These are phyloP conservation scores for Coix lacrymajobi DNA, from an alignment of 176 grass and related monocot species.

Conservation along the genomic window DNA sequence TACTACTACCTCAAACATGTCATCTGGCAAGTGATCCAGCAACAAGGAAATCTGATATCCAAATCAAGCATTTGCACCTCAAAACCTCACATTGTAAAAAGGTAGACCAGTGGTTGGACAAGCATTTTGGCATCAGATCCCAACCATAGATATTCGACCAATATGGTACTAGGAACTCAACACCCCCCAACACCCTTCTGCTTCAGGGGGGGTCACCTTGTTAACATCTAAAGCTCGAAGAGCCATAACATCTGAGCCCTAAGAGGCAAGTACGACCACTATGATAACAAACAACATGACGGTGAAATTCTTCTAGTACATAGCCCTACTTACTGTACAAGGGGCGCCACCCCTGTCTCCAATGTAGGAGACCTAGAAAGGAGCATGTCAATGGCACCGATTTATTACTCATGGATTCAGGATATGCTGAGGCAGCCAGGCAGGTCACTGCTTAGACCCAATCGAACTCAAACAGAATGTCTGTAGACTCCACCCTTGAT, in stretches of 20 bases:
- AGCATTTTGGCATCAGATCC: constrained; percentile 7
- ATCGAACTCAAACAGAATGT: constrained; percentile 35
- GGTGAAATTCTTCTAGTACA: constrained; percentile 6
- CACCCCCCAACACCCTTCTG: background rate
- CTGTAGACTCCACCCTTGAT: constrained; percentile 17
- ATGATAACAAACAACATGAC: constrained; percentile 2
- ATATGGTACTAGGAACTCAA: constrained; percentile 2
- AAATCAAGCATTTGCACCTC: background rate
- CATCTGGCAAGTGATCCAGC: background rate
- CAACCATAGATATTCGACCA: background rate
- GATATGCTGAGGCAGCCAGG: background rate
- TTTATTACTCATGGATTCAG: constrained; percentile 22
- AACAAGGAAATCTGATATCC: background rate
- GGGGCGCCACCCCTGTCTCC: constrained; percentile 14
- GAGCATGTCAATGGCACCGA: background rate
- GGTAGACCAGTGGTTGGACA: background rate
- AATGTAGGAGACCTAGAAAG: constrained; percentile 24
- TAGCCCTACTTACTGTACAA: constrained; percentile 35
- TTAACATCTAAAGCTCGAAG: constrained; percentile 12
- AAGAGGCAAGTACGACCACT: background rate
- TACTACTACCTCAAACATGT: background rate
- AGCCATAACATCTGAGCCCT: constrained; percentile 2
- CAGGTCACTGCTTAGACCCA: constrained; percentile 9
- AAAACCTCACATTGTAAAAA: background rate
- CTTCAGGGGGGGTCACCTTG: background rate